These are phyloP conservation scores for Jaapia argillacea DNA, from an alignment of 768 basidiomycete genomes.

Conservation along the genomic window DNA sequence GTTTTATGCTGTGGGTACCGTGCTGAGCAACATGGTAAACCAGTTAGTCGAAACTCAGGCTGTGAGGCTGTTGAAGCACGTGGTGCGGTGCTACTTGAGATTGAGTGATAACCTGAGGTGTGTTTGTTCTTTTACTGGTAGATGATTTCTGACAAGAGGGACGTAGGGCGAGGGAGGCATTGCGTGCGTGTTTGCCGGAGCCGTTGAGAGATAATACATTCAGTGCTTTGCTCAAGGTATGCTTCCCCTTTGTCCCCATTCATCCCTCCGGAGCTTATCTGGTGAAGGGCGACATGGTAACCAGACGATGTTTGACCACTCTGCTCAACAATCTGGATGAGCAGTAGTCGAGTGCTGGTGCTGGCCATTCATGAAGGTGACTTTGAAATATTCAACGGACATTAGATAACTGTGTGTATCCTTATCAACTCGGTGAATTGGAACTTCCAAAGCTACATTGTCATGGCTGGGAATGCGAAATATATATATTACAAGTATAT, in stretches of 20 bases:
- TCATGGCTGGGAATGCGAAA: background rate
- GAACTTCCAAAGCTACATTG: background rate
- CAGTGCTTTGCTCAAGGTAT: slow-evolving; percentile 78
- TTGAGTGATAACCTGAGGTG: slow-evolving; percentile 93
- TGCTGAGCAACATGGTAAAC: slow-evolving; percentile 97
- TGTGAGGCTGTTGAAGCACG: slow-evolving; percentile 91
- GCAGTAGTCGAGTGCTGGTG: no score
- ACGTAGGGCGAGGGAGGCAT: slow-evolving; percentile 83
- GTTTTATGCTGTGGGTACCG: slow-evolving; percentile 98
- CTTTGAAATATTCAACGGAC: no score
- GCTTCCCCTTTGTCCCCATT: slow-evolving; percentile 7
- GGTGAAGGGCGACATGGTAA: slow-evolving; percentile 89
- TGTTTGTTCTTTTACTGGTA: slow-evolving; percentile 15
- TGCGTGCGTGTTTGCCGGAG: slow-evolving; percentile 92
- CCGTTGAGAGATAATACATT: slow-evolving; percentile 93
- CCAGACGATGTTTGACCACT: slow-evolving; percentile 87
- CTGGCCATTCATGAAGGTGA: no score
- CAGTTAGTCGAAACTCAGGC: slow-evolving; percentile 98
- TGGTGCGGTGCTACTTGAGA: slow-evolving; percentile 93
- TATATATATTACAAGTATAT: no score
- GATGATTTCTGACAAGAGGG: slow-evolving; percentile 7
- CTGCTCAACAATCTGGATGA: slow-evolving; percentile 83
- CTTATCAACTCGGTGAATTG: no score
- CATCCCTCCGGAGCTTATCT: background rate
- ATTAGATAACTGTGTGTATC: no score